Evolutionary conservation across 2,329 filamentous ascomycete genomes (phyloP), one percentile per base, ranked within the genome.

Genomic region (Coniochaeta sp.): DNA sequence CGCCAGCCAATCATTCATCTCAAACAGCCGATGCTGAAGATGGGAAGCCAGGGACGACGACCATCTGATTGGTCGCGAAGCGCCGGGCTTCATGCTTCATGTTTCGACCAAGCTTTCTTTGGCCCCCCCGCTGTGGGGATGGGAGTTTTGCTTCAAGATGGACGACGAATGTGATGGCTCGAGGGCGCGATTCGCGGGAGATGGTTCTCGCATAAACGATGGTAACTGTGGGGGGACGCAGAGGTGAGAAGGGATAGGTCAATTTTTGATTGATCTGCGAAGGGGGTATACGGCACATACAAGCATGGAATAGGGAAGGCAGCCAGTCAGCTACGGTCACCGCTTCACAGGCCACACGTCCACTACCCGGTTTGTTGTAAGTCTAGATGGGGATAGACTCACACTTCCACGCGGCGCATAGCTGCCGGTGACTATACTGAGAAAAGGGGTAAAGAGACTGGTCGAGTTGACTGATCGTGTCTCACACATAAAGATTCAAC

Each of bases 401-500:
- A 42, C 26, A 22, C 20, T 6, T 3, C 6, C 7, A n/a, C 4
- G 3, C 12, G 38, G 38, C 9, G 38, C 20, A 42, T 42, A 42
- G 18, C 20, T 42, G 13, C 4, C 13, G 18, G 33, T 38, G 33
- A 38, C 33, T 38, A 42, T 26, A 20, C 9, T 24, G 9, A 26
- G n/a, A 1, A 14, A 12, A 42, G 20, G 38, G 20, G 12, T 20
- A 20, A 3, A n/a, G n/a, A n/a, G 20, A 48, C 26, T 28, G 40
- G 45, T 48, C 45, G 9, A 14, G 10, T 18, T 48, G 45, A 48
- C 45, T 28, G 45, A 26, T 18, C n/a, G 7, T 14, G 45, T 48
- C 45, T 48, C 45, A 48, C 45, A 48, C 45, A 48, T 48, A 48
- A 48, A 48, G 45, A 20, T n/a, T n/a, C n/a, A n/a, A n/a, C n/a